These are phyloP conservation scores for Magnaporthales sp. DNA, from an alignment of 2,329 filamentous ascomycete species.

Conservation along the genomic window DNA sequence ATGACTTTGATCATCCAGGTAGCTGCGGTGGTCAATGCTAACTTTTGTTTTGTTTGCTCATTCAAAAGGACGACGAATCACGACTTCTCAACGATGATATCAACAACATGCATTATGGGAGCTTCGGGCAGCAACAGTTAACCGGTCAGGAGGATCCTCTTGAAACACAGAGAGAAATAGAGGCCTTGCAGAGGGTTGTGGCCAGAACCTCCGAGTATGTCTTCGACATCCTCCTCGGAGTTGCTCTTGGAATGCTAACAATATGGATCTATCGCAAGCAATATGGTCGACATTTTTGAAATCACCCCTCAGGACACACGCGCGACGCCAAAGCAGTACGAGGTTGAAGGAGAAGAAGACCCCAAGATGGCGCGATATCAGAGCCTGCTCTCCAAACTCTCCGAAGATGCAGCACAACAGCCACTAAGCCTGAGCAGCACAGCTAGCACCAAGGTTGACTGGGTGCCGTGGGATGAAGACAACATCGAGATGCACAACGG, in stretches of 20 bases:
- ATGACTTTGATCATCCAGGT: not conserved
- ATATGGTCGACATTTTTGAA: slow-evolving; percentile 61
- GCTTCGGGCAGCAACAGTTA: slow-evolving; percentile 48
- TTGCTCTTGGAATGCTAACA: slow-evolving; percentile 14
- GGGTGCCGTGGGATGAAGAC: slow-evolving; percentile 42
- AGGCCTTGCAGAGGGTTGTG: slow-evolving; percentile 55
- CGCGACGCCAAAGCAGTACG: slow-evolving; percentile 30
- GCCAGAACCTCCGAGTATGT: slow-evolving; percentile 55
- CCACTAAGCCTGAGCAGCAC: slow-evolving; percentile 17
- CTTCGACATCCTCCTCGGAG: not conserved
- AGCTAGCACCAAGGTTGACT: slow-evolving; percentile 39
- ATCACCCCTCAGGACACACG: slow-evolving; percentile 44
- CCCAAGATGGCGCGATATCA: slow-evolving; percentile 50
- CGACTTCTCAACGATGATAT: slow-evolving; percentile 53
- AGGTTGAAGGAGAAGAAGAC: slow-evolving; percentile 42
- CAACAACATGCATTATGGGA: slow-evolving; percentile 51
- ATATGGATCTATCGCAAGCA: slow-evolving; percentile 30
- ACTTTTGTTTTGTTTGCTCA: slow-evolving; percentile 8
- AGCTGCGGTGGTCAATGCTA: not conserved
- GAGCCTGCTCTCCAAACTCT: slow-evolving; percentile 51
- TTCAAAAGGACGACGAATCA: slow-evolving; percentile 44
- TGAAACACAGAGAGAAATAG: slow-evolving; percentile 54
- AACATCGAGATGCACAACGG: slow-evolving; percentile 31
- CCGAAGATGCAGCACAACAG: slow-evolving; percentile 31
- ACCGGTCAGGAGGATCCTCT: slow-evolving; percentile 49